Conservation (phyloP, 1,284 basidiomycete species). For the Agaricales sp. region DNA sequence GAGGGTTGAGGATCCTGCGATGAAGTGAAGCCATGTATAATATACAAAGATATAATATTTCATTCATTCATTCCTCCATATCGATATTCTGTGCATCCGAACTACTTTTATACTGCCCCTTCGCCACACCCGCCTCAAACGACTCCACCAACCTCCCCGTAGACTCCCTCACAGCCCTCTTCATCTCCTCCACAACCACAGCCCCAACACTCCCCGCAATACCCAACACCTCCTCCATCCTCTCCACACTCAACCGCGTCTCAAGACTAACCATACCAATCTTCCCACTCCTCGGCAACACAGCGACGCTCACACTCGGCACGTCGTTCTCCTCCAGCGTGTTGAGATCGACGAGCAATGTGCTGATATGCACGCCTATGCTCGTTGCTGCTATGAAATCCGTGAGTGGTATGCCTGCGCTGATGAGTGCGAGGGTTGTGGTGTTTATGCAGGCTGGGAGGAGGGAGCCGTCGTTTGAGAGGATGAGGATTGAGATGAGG, state of each 20-base stretch:
- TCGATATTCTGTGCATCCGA: too few relatives aligned
- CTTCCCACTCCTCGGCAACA: slow-evolving; percentile 76
- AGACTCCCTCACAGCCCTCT: slow-evolving; percentile 45
- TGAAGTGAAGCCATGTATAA: background rate
- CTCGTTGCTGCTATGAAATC: slow-evolving; percentile 88
- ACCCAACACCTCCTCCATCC: slow-evolving; percentile 83
- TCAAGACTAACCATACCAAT: slow-evolving; percentile 90
- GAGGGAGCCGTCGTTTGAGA: slow-evolving; percentile 89
- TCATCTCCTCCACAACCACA: slow-evolving; percentile 83
- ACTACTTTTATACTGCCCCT: too few relatives aligned
- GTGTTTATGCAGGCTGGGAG: slow-evolving; percentile 94
- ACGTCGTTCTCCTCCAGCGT: slow-evolving; percentile 85
- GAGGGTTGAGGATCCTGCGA: slow-evolving; percentile 27
- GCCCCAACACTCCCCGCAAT: slow-evolving; percentile 71
- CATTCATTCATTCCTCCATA: too few relatives aligned
- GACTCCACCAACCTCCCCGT: background rate
- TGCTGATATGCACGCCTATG: slow-evolving; percentile 69
- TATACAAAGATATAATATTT: too few relatives aligned
- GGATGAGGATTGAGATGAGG: slow-evolving; percentile 86
- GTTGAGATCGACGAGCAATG: slow-evolving; percentile 80
- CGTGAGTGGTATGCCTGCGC: slow-evolving; percentile 82
- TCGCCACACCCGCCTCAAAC: background rate
- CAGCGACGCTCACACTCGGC: slow-evolving; percentile 81
- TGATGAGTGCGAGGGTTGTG: slow-evolving; percentile 84
- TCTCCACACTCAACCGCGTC: slow-evolving; percentile 86